A percentile compares a stretch with the other conserved stretches of the same genome.
These are phyloP conservation scores for Phytophthora niederhauseri DNA, from an alignment of 352 stramenopile species.

Conservation along the genomic window DNA sequence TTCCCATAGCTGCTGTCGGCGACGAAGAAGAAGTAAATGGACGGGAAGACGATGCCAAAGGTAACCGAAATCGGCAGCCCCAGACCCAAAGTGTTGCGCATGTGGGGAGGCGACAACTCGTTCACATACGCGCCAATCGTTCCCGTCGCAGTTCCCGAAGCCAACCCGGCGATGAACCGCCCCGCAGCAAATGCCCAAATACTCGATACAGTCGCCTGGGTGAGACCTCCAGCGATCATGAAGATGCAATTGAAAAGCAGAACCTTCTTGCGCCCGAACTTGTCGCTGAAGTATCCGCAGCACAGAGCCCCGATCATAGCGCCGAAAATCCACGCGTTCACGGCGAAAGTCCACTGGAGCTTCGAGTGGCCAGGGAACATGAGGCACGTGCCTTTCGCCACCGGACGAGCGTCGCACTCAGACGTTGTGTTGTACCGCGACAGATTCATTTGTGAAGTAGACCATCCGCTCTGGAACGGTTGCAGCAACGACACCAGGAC, in stretches of 20 bases:
- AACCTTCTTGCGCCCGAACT: slow-evolving; percentile 20
- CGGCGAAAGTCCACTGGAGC: slow-evolving; percentile 8
- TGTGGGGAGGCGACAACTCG: slow-evolving; percentile 12
- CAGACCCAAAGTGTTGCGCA: slow-evolving; percentile 15
- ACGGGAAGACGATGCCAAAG: slow-evolving; percentile 5
- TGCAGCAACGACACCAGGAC: slow-evolving; percentile 35
- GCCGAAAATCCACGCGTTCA: slow-evolving; percentile 19
- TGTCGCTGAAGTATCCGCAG: slow-evolving; percentile 34
- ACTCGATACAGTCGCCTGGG: slow-evolving; percentile 25
- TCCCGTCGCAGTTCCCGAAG: slow-evolving; percentile 13
- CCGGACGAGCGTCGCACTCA: slow-evolving; percentile 14
- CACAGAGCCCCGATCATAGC: slow-evolving; percentile 15
- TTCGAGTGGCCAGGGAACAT: slow-evolving; percentile 18
- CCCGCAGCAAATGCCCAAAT: slow-evolving; percentile 22
- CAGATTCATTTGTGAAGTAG: slow-evolving; percentile 17
- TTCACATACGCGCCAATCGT: slow-evolving; percentile 24
- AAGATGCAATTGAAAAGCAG: slow-evolving; percentile 31
- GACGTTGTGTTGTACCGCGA: slow-evolving; percentile 22
- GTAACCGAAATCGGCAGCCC: slow-evolving; percentile 11
- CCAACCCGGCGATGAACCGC: slow-evolving; percentile 15
- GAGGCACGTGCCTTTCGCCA: slow-evolving; percentile 16
- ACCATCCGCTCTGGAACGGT: slow-evolving; percentile 52
- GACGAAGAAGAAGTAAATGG: slow-evolving; percentile 15
- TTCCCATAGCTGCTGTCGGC: neutral
- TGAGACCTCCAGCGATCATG: slow-evolving; percentile 38